Percentiles rank a stretch among this genome's conserved stretches.
phyloP scores from a whole-genome alignment of 306 rosid species.

The Coriaria nepalensis region DNA sequence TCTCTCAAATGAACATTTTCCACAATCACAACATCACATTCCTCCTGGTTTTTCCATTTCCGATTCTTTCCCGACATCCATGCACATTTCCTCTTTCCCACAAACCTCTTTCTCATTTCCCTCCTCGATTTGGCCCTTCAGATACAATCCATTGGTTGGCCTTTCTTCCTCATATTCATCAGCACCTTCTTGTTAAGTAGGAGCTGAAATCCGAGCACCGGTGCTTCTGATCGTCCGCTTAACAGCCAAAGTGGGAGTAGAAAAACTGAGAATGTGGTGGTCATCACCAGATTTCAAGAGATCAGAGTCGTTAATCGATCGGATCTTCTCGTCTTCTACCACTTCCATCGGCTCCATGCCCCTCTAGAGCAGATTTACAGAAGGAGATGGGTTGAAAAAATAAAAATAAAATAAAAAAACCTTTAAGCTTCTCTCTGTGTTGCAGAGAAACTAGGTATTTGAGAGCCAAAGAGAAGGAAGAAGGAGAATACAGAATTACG shows the following conservation, averaged over 20 bases:
- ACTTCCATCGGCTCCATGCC: constrained; percentile 11
- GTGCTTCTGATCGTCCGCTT: constrained; percentile 32
- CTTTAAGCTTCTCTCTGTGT: too few species aligned
- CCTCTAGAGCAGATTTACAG: background rate
- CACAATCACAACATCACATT: constrained; percentile 3
- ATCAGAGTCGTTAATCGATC: constrained; percentile 9
- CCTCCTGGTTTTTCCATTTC: too few species aligned
- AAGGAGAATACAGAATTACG: too few species aligned
- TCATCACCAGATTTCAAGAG: constrained; percentile 5
- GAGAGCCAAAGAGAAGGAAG: too few species aligned
- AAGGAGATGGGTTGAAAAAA: background rate
- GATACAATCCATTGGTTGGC: background rate
- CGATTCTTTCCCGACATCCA: too few species aligned
- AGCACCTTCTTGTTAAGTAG: background rate
- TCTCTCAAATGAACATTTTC: background rate
- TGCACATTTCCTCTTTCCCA: too few species aligned
- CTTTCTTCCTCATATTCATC: constrained; percentile 6
- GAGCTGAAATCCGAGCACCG: constrained; percentile 36
- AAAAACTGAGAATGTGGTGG: background rate
- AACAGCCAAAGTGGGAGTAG: constrained; percentile 24
- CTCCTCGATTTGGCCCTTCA: constrained; percentile 2
- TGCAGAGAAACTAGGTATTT: too few species aligned
- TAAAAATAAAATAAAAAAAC: too few species aligned
- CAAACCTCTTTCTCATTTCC: too few species aligned
- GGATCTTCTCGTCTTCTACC: constrained; percentile 10